These are phyloP conservation scores for Austroboletus niveus DNA, from an alignment of 1,284 basidiomycete genomes.

Conservation along the genomic window DNA sequence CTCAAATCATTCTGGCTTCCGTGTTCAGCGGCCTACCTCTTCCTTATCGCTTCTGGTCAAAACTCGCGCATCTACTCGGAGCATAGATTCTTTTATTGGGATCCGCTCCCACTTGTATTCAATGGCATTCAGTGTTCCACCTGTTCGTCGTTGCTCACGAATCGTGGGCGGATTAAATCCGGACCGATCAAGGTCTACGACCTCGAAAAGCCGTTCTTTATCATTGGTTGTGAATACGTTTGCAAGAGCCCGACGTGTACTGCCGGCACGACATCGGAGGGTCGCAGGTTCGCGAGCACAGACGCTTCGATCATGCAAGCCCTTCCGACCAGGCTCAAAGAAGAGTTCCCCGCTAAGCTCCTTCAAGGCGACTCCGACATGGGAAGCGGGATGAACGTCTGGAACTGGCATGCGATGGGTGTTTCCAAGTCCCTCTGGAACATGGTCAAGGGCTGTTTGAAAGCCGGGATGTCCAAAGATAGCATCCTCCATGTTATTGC, in stretches of 20 bases:
- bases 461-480: conserved; percentile 55
- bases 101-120: conserved; percentile 72
- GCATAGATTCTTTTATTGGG: conserved; percentile 76
- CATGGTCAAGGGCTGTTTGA: conserved; percentile 56
- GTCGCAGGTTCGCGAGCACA: conserved; percentile 64
- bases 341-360: conserved; percentile 68
- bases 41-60: conserved; percentile 66
- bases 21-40: conserved; percentile 68
- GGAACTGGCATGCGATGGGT: conserved; percentile 71
- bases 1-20: conserved; percentile 79
- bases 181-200: conserved; percentile 75
- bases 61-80: conserved; percentile 63
- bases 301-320: conserved; percentile 66
- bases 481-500: conserved; percentile 54
- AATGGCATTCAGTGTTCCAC: conserved; percentile 69
- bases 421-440: conserved; percentile 69
- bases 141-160: conserved; percentile 54
- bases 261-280: conserved; percentile 41
- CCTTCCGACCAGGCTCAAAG: conserved; percentile 59
- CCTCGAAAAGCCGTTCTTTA: conserved; percentile 70
- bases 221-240: conserved; percentile 75
- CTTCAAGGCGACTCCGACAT: conserved; percentile 52
- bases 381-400: conserved; percentile 54
- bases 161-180: conserved; percentile 64
- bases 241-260: conserved; percentile 51